Conservation (phyloP, 139 green algal species). For the Coelastrella sp. region DNA sequence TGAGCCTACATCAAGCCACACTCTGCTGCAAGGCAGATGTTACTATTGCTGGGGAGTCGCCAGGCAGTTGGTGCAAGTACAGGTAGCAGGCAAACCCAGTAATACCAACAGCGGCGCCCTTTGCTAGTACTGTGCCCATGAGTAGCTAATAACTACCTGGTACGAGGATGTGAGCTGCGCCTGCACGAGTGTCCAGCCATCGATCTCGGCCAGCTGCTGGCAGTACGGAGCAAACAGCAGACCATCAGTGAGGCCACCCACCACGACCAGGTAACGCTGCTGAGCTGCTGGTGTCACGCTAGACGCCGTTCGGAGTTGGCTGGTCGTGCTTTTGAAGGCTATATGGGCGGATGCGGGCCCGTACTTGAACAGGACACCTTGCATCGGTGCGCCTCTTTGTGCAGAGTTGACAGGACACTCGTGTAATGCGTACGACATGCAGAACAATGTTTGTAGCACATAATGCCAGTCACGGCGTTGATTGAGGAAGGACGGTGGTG, state of each 20-base stretch:
- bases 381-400: too few relatives aligned
- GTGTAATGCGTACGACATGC: too few relatives aligned
- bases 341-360: not conserved
- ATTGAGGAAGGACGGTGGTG: too few relatives aligned
- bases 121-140: too few relatives aligned
- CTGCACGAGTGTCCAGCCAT: constrained; percentile 69
- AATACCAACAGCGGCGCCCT: not conserved
- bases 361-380: too few relatives aligned
- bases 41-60: too few relatives aligned
- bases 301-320: too few relatives aligned
- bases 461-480: too few relatives aligned
- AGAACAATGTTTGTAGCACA: too few relatives aligned
- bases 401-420: too few relatives aligned
- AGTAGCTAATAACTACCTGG: constrained; percentile 33
- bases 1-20: too few relatives aligned
- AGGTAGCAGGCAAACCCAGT: not conserved
- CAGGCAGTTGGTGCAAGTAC: not conserved
- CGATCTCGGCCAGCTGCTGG: constrained; percentile 47
- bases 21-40: too few relatives aligned
- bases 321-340: not conserved
- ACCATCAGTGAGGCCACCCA: constrained; percentile 75
- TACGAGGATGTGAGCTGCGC: constrained; percentile 70
- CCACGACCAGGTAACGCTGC: constrained; percentile 58
- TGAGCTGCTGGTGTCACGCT: not conserved
- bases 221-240: constrained; percentile 73